Evolutionary conservation across 495 filamentous ascomycete genomes (phyloP).

Genomic region (Extremus antarcticus): DNA sequence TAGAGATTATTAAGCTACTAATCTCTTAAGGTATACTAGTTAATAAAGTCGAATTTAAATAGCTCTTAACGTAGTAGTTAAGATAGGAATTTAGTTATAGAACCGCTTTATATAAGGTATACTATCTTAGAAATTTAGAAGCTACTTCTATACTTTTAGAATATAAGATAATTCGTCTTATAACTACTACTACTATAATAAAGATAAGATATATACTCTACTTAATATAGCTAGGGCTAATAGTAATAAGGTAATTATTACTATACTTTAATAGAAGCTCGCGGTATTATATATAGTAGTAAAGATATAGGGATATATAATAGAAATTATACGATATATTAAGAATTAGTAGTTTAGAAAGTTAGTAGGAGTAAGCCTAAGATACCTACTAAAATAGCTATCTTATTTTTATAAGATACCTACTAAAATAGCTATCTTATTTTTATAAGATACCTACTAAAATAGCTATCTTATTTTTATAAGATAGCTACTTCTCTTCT

Average conservation of each 20-base stretch:
- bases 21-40: background rate
- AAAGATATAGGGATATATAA: background rate
- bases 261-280: slow-evolving; percentile 1
- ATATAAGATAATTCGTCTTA: background rate
- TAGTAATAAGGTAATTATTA: background rate
- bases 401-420: no score
- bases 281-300: background rate
- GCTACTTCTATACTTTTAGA: slow-evolving; percentile 3
- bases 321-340: background rate
- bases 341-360: background rate
- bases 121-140: slow-evolving; percentile 2
- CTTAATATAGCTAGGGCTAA: background rate
- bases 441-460: no score
- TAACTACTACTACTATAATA: slow-evolving; percentile 1
- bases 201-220: background rate
- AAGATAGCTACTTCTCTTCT: no score
- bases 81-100: slow-evolving; percentile 1
- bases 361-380: background rate
- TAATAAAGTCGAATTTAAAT: background rate
- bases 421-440: no score
- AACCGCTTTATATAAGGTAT: slow-evolving; percentile 1
- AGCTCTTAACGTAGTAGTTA: slow-evolving; percentile 1
- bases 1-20: slow-evolving; percentile 1
- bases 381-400: background rate
- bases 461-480: no score